Percentiles rank a stretch among this genome's conserved stretches.
These are phyloP conservation scores for Hortiboletus campestris DNA, from an alignment of 768 basidiomycete genomes.

Conservation along the genomic window DNA sequence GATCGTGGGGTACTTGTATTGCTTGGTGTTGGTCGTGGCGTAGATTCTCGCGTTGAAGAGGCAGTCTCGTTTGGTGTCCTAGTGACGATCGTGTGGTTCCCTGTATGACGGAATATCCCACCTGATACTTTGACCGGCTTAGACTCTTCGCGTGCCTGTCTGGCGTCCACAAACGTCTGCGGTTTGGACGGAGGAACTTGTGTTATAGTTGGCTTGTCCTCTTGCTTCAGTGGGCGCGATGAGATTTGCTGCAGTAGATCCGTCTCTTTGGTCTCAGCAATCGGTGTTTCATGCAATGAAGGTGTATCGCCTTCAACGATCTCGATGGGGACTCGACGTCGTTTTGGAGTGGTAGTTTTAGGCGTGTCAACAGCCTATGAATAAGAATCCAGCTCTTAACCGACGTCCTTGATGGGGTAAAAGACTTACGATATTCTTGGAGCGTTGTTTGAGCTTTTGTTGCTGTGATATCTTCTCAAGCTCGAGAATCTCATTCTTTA, in stretches of 20 bases:
- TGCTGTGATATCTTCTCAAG: conserved; percentile 40
- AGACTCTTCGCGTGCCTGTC: conserved; percentile 49
- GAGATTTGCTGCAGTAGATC: conserved; percentile 40
- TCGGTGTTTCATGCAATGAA: background rate
- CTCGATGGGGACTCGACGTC: conserved; percentile 63
- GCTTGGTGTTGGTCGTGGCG: background rate
- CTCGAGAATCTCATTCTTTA: conserved; percentile 60
- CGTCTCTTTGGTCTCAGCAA: conserved; percentile 8
- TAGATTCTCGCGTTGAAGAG: conserved; percentile 3
- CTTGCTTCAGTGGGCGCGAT: conserved; percentile 32
- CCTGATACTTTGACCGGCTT: conserved; percentile 55
- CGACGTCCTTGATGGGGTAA: background rate
- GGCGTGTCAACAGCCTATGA: conserved; percentile 5
- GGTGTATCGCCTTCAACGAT: conserved; percentile 44
- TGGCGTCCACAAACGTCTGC: conserved; percentile 58
- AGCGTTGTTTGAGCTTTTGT: conserved; percentile 32
- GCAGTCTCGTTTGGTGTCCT: conserved; percentile 24
- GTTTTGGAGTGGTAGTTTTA: conserved; percentile 30
- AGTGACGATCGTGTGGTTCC: conserved; percentile 57
- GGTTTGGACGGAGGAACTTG: conserved; percentile 12
- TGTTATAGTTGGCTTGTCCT: conserved; percentile 11
- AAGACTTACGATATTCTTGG: conserved; percentile 31
- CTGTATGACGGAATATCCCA: conserved; percentile 69
- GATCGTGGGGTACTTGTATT: conserved; percentile 1
- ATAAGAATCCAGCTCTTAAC: conserved; percentile 7